These are phyloP conservation scores for Euphrasia confusa DNA, from an alignment of 257 asterid genomes.

Conservation along the genomic window DNA sequence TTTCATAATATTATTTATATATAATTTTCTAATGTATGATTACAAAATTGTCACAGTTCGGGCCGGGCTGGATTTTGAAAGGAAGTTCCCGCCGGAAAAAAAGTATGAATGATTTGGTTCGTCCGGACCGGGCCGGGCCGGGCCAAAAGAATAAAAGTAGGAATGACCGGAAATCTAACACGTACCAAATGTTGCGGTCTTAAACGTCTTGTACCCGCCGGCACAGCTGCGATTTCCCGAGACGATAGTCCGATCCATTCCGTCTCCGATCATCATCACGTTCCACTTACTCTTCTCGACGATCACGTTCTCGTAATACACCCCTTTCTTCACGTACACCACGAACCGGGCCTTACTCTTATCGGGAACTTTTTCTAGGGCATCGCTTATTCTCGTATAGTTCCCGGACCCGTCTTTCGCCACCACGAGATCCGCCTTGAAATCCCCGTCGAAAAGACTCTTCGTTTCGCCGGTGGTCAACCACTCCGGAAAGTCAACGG, in stretches of 20 bases:
- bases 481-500: not conserved
- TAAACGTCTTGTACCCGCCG: not conserved
- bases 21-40: too few species aligned
- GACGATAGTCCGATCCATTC: conserved; percentile 20
- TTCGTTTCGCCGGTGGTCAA: not conserved
- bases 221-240: conserved; percentile 4
- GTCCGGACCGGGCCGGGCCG: too few species aligned
- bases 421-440: conserved; percentile 23
- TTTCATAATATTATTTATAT: too few species aligned
- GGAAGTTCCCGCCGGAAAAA: too few species aligned
- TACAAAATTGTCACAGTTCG: too few species aligned
- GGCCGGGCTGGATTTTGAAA: too few species aligned
- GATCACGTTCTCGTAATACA: conserved; percentile 20
- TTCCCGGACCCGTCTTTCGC: conserved; percentile 33
- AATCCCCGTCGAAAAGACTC: not conserved
- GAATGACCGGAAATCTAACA: not conserved
- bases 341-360: not conserved
- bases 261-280: conserved; percentile 29
- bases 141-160: not conserved
- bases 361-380: conserved; percentile 14
- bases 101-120: too few species aligned
- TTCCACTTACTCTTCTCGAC: conserved; percentile 18
- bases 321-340: conserved; percentile 28
- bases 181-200: conserved; percentile 30
- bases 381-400: conserved; percentile 12